Conservation (phyloP, 2,329 filamentous ascomycete genomes). For the Fonsecaea pugnacius region DNA sequence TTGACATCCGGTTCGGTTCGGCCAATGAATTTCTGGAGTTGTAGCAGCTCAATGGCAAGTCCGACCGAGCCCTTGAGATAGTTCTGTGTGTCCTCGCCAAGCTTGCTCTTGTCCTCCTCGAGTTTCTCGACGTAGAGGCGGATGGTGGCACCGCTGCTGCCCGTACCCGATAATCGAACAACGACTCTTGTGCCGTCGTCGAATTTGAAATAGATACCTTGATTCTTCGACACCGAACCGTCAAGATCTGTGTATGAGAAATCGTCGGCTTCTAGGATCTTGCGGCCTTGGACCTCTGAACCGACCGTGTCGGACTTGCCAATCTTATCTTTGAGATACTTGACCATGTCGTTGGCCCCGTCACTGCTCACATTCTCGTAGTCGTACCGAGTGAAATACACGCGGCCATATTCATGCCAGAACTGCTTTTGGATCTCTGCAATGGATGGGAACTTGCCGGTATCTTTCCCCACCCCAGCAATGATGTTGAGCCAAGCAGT, state of each 20-base stretch:
- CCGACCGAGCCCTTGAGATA: slow-evolving; percentile 90
- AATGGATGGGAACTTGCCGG: slow-evolving; percentile 72
- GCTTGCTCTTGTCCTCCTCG: slow-evolving; percentile 77
- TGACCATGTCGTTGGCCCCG: slow-evolving; percentile 87
- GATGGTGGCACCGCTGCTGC: slow-evolving; percentile 93
- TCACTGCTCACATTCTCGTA: slow-evolving; percentile 94
- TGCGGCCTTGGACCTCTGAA: slow-evolving; percentile 78
- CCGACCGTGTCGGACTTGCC: slow-evolving; percentile 76
- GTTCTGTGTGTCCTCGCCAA: slow-evolving; percentile 82
- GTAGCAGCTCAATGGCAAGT: slow-evolving; percentile 80
- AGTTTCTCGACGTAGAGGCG: slow-evolving; percentile 97
- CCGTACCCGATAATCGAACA: slow-evolving; percentile 91
- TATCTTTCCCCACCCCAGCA: slow-evolving; percentile 84
- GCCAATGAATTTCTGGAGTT: slow-evolving; percentile 92
- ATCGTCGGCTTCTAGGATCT: slow-evolving; percentile 87
- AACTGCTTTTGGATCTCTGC: slow-evolving; percentile 96
- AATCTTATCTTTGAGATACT: slow-evolving; percentile 77
- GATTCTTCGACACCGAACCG: slow-evolving; percentile 91
- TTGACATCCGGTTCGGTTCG: slow-evolving; percentile 94
- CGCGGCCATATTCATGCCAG: slow-evolving; percentile 94
- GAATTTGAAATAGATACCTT: slow-evolving; percentile 93
- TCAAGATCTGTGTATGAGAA: slow-evolving; percentile 99
- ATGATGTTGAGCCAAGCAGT: slow-evolving; percentile 99
- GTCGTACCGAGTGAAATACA: slow-evolving; percentile 99
- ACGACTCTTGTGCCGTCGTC: slow-evolving; percentile 94